A percentile compares a stretch with the other conserved stretches of the same genome.
phyloP scores from a whole-genome alignment of 2,329 filamentous ascomycete genomes.

The Biscogniauxia mediterranea region DNA sequence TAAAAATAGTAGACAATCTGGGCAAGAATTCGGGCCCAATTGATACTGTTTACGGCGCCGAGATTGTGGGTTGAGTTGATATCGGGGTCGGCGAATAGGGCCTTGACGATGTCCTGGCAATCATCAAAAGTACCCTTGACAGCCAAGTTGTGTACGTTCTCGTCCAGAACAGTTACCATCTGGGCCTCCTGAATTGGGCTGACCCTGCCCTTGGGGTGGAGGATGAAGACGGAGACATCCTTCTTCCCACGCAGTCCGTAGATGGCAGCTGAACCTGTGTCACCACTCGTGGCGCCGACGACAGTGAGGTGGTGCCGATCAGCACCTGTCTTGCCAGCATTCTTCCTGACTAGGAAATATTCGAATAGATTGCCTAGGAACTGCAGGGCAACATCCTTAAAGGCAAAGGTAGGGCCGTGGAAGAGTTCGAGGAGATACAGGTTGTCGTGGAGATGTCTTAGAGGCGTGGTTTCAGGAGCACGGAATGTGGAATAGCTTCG shows the following conservation, averaged over 20 bases:
- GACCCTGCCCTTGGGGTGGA: slow-evolving; percentile 87
- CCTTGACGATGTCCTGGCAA: slow-evolving; percentile 96
- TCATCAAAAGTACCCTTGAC: slow-evolving; percentile 93
- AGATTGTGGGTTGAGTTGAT: slow-evolving; percentile 82
- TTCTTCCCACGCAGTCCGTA: slow-evolving; percentile 94
- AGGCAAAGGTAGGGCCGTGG: slow-evolving; percentile 92
- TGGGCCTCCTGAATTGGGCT: slow-evolving; percentile 92
- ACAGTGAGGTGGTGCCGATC: slow-evolving; percentile 80
- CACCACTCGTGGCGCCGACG: slow-evolving; percentile 81
- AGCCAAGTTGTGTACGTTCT: slow-evolving; percentile 89
- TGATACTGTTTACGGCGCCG: slow-evolving; percentile 94
- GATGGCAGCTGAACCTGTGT: slow-evolving; percentile 92
- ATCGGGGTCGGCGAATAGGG: slow-evolving; percentile 81
- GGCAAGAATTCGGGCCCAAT: slow-evolving; percentile 90
- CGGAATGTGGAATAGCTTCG: slow-evolving; percentile 90
- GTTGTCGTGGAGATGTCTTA: slow-evolving; percentile 74
- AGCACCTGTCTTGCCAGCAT: slow-evolving; percentile 64
- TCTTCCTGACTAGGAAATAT: slow-evolving; percentile 76
- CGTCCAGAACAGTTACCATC: slow-evolving; percentile 91
- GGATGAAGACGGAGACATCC: slow-evolving; percentile 93
- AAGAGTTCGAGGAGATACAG: slow-evolving; percentile 90
- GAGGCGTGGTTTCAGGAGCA: slow-evolving; percentile 71
- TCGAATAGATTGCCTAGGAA: slow-evolving; percentile 96
- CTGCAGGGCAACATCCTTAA: slow-evolving; percentile 93
- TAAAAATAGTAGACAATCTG: slow-evolving; percentile 98